Evolutionary conservation across 768 basidiomycete genomes (phyloP).

Genomic region (Panellus pusillus): DNA sequence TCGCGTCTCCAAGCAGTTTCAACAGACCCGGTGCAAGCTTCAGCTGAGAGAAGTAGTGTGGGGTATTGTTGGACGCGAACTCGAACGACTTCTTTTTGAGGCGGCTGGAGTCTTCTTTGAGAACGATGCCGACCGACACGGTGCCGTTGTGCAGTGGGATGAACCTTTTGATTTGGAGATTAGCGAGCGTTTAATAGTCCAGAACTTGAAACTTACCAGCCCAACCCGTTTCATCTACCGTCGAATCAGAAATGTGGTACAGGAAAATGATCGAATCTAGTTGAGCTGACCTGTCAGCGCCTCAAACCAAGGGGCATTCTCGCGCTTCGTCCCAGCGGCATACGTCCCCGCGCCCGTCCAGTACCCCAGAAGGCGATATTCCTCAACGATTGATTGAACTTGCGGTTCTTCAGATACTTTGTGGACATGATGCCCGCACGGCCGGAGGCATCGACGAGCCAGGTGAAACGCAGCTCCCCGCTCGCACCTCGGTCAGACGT

Average conservation of each 20-base stretch:
- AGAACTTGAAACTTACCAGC: conserved; percentile 21
- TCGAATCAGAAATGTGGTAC: not conserved
- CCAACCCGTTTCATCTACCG: conserved; percentile 39
- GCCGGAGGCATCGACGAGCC: conserved; percentile 62
- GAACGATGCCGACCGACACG: conserved; percentile 35
- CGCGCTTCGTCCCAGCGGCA: conserved; percentile 28
- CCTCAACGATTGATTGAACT: conserved; percentile 40
- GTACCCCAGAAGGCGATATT: conserved; percentile 55
- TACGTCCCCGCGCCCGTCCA: conserved; percentile 41
- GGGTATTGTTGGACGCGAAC: not conserved
- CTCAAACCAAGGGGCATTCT: conserved; percentile 42
- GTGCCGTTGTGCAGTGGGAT: conserved; percentile 36
- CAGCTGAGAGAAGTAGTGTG: not conserved
- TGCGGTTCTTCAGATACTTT: conserved; percentile 45
- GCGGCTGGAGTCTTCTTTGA: conserved; percentile 28
- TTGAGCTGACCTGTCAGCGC: conserved; percentile 35
- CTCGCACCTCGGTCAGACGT: conserved; percentile 30
- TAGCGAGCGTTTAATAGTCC: too few species aligned
- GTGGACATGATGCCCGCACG: conserved; percentile 45
- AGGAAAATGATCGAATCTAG: not conserved
- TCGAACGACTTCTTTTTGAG: conserved; percentile 14
- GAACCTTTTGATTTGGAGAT: conserved; percentile 16
- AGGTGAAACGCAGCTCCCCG: conserved; percentile 54
- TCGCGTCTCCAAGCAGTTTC: not conserved
- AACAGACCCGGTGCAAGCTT: not conserved